These are phyloP conservation scores for Mortierella claussenii DNA, from an alignment of 192 early-diverging fungal genomes.

Conservation along the genomic window DNA sequence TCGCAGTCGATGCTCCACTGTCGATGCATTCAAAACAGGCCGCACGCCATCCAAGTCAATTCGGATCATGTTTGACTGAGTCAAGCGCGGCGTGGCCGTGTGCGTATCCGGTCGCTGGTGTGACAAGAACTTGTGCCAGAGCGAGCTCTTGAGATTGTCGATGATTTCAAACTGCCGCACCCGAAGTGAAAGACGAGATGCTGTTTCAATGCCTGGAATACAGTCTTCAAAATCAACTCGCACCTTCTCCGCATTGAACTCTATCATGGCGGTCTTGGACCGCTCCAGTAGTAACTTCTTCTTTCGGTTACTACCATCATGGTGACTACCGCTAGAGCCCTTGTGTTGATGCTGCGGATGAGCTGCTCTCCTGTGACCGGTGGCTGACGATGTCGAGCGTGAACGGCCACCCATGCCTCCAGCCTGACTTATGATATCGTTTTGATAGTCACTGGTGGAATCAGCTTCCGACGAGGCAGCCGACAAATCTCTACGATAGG, in stretches of 20 bases:
- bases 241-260: slow-evolving; percentile 63
- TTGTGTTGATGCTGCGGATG: slow-evolving; percentile 17
- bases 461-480: slow-evolving; percentile 40
- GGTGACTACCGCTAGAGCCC: slow-evolving; percentile 15
- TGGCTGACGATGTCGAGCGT: slow-evolving; percentile 12
- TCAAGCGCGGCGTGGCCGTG: slow-evolving; percentile 64
- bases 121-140: slow-evolving; percentile 83
- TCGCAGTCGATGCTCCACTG: slow-evolving; percentile 71
- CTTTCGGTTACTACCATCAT: slow-evolving; percentile 23
- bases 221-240: slow-evolving; percentile 67
- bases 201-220: slow-evolving; percentile 54
- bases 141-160: slow-evolving; percentile 78
- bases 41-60: slow-evolving; percentile 66
- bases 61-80: slow-evolving; percentile 71
- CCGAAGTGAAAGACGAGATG: slow-evolving; percentile 57
- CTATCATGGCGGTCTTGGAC: slow-evolving; percentile 60
- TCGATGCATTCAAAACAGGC: slow-evolving; percentile 61
- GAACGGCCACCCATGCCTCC: slow-evolving; percentile 21
- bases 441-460: slow-evolving; percentile 37
- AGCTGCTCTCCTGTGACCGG: slow-evolving; percentile 8
- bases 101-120: slow-evolving; percentile 67
- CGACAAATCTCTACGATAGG: slow-evolving; percentile 13
- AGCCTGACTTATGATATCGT: slow-evolving; percentile 34
- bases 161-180: slow-evolving; percentile 79
- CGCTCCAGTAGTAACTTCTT: slow-evolving; percentile 45